Evolutionary conservation across 2,329 filamentous ascomycete species (phyloP).

Genomic region (Geosmithia flava): DNA sequence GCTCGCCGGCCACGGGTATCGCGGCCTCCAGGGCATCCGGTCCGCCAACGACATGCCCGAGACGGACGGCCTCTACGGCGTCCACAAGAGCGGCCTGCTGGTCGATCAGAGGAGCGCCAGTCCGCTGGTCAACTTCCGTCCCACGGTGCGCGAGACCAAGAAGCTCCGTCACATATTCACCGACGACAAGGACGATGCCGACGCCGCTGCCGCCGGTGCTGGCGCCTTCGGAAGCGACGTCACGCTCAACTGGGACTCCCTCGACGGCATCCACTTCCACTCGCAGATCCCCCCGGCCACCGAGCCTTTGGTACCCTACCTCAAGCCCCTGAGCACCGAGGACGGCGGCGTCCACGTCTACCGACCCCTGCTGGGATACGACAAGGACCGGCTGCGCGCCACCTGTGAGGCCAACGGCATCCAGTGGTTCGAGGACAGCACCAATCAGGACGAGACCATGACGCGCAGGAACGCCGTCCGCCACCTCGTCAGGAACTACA

Average conservation of each 20-base stretch:
- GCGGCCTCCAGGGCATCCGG: constrained; percentile 62
- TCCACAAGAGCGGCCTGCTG: constrained; percentile 51
- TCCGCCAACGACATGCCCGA: constrained; percentile 63
- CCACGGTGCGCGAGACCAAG: constrained; percentile 14
- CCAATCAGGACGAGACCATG: constrained; percentile 65
- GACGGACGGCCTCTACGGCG: constrained; percentile 61
- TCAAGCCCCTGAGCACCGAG: constrained; percentile 34
- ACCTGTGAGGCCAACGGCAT: constrained; percentile 60
- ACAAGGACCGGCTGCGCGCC: constrained; percentile 60
- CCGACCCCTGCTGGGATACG: constrained; percentile 57
- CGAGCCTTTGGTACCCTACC: constrained; percentile 14
- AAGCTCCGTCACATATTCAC: constrained; percentile 15
- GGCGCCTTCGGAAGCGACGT: background rate
- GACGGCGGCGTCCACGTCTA: constrained; percentile 54
- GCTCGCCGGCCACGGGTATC: constrained; percentile 49
- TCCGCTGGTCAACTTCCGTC: constrained; percentile 26
- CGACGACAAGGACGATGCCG: constrained; percentile 9
- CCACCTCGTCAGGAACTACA: constrained; percentile 42
- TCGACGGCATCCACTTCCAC: constrained; percentile 14
- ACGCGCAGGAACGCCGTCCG: constrained; percentile 76
- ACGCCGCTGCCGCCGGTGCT: background rate
- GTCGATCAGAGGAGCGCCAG: constrained; percentile 26
- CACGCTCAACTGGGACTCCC: background rate
- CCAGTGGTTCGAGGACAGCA: constrained; percentile 73
- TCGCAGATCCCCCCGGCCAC: constrained; percentile 7